A percentile compares a stretch with the other conserved stretches of the same genome.
Conservation (phyloP, 78 protist genomes). For the slime mould (Dictyostelium discoideum) region dicty_2.7 NC_007088.5:3824001-3824500, state of each 20-base stretch:
- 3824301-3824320: conserved; percentile 76
- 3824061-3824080: conserved; percentile 93
- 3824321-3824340: conserved; percentile 73
- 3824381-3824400: conserved; percentile 84
- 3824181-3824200: conserved; percentile 92
- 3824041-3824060: conserved; percentile 87
- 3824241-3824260: conserved; percentile 93
- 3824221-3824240: conserved; percentile 90
- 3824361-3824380: conserved; percentile 76
- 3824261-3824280: conserved; percentile 89
- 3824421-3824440: conserved; percentile 13
- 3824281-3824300: conserved; percentile 87
- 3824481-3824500: conserved; percentile 58
- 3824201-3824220: conserved; percentile 85
- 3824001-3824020: conserved; percentile 87
- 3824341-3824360: conserved; percentile 80
- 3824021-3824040: conserved; percentile 76
- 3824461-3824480: conserved; percentile 30
- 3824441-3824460: conserved; percentile 33
- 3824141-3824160: conserved; percentile 92
- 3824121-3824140: conserved; percentile 93
- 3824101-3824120: conserved; percentile 86
- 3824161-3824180: conserved; percentile 92
- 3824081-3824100: conserved; percentile 86
- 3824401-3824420: conserved; percentile 50